Conservation (phyloP, 805 yeast genomes). For the Yarrowia deformans region DNA sequence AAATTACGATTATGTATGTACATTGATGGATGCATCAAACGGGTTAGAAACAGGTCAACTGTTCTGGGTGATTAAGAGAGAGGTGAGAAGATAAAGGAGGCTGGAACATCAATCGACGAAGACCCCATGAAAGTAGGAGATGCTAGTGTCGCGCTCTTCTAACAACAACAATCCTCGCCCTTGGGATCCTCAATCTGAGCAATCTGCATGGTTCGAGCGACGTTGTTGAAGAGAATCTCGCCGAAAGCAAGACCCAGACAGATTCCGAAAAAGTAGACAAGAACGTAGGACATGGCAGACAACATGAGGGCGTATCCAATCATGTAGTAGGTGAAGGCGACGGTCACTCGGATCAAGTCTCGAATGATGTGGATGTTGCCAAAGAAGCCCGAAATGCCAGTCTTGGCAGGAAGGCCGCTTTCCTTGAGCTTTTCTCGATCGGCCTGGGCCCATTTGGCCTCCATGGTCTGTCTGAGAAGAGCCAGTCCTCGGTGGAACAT, state of each 20-base stretch:
- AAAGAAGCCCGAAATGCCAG: slow-evolving; percentile 24
- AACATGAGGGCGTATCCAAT: slow-evolving; percentile 38
- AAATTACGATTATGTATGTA: slow-evolving; percentile 6
- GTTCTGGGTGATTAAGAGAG: not conserved
- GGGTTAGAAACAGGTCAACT: not conserved
- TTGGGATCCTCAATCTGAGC: slow-evolving; percentile 31
- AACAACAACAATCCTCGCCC: slow-evolving; percentile 37
- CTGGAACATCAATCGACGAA: too few species aligned
- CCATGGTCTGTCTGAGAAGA: slow-evolving; percentile 34
- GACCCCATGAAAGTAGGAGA: too few species aligned
- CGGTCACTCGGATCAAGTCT: slow-evolving; percentile 7
- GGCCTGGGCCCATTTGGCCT: slow-evolving; percentile 35
- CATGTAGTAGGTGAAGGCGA: slow-evolving; percentile 35
- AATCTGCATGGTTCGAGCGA: slow-evolving; percentile 22
- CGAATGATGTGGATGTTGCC: slow-evolving; percentile 1
- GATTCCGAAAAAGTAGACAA: slow-evolving; percentile 28
- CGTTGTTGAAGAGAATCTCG: slow-evolving; percentile 25
- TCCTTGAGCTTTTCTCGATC: slow-evolving; percentile 6
- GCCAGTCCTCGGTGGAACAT: slow-evolving; percentile 38
- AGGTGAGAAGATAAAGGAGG: too few species aligned
- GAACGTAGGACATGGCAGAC: slow-evolving; percentile 37
- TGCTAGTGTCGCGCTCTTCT: too few species aligned
- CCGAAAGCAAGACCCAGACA: slow-evolving; percentile 39
- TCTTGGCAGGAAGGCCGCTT: slow-evolving; percentile 6
- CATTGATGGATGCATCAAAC: slow-evolving; percentile 1